These are phyloP conservation scores for Chrysochromulina tobinii DNA, from an alignment of 78 protist genomes.

Conservation along the genomic window DNA sequence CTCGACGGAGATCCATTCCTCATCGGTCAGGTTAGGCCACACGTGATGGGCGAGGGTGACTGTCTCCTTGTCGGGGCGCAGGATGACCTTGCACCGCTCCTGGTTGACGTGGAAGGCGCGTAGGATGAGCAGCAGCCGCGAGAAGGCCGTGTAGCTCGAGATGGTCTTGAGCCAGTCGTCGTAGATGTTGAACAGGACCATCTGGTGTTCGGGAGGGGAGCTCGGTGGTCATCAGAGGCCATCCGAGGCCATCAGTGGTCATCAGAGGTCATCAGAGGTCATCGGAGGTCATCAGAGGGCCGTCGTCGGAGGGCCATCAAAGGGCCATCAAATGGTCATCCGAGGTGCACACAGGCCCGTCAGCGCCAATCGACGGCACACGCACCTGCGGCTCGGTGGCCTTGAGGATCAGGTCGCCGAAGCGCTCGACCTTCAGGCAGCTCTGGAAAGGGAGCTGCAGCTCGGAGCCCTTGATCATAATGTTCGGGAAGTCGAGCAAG, in stretches of 20 bases:
- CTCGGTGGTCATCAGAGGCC: no score
- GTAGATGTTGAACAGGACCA: slow-evolving; percentile 95
- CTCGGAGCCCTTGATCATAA: slow-evolving; percentile 98
- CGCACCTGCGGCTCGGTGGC: slow-evolving; percentile 99
- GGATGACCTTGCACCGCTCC: slow-evolving; percentile 89
- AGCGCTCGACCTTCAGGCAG: slow-evolving; percentile 91
- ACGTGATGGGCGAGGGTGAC: slow-evolving; percentile 95
- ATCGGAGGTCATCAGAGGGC: no score
- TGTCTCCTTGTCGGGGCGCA: slow-evolving; percentile 89
- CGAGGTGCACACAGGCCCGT: slow-evolving; percentile 94
- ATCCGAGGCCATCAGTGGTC: no score
- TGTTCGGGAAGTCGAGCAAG: slow-evolving; percentile 97
- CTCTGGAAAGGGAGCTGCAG: slow-evolving; percentile 98
- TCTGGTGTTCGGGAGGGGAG: slow-evolving; percentile 47
- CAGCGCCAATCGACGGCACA: slow-evolving; percentile 97
- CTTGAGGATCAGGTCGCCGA: slow-evolving; percentile 96
- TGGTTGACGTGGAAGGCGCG: slow-evolving; percentile 95
- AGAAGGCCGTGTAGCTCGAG: slow-evolving; percentile 95
- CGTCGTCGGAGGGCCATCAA: no score
- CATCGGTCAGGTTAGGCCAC: slow-evolving; percentile 98
- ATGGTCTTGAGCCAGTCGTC: slow-evolving; percentile 98
- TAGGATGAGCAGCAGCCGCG: slow-evolving; percentile 95
- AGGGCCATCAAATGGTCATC: no score
- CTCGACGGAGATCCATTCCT: slow-evolving; percentile 98
- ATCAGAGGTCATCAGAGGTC: no score